Evolutionary conservation across 345 rosid genomes (phyloP).

Genomic region (Turnera subulata): DNA sequence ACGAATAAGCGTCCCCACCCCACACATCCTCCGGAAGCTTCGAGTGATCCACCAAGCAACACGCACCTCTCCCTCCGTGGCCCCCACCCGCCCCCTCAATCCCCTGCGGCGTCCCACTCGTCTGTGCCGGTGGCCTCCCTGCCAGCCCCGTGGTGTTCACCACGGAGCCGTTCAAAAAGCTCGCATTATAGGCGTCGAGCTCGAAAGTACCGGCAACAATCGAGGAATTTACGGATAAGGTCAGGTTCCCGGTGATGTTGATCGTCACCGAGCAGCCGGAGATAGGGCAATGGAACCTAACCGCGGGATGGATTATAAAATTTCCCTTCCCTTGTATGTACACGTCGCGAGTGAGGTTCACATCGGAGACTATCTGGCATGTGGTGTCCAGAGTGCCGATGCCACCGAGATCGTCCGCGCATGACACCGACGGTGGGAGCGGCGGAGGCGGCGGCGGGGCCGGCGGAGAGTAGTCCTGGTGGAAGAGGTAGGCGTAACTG

Average conservation of each 20-base stretch:
- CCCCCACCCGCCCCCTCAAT: constrained; percentile 94
- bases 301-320: constrained; percentile 65
- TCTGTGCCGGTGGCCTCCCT: constrained; percentile 83
- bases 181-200: constrained; percentile 63
- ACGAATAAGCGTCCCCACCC: constrained; percentile 98
- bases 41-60: constrained; percentile 56
- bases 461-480: constrained; percentile 95
- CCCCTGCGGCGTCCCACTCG: constrained; percentile 94
- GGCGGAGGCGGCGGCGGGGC: constrained; percentile 98
- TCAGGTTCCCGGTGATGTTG: constrained; percentile 76
- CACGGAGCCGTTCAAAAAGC: constrained; percentile 52
- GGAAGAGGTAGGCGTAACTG: constrained; percentile 30
- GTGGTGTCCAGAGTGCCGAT: constrained; percentile 76
- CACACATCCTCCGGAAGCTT: constrained; percentile 93
- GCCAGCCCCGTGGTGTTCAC: constrained; percentile 85
- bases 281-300: constrained; percentile 59
- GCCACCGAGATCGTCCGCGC: constrained; percentile 88
- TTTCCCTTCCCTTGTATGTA: constrained; percentile 84
- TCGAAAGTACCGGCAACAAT: constrained; percentile 67
- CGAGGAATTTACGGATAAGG: constrained; percentile 58
- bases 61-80: constrained; percentile 96
- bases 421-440: constrained; percentile 82
- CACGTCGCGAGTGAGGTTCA: constrained; percentile 76
- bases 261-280: constrained; percentile 69
- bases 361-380: constrained; percentile 78